These are phyloP conservation scores for Chondrostereum purpureum DNA, from an alignment of 1,284 basidiomycete species.

Conservation along the genomic window DNA sequence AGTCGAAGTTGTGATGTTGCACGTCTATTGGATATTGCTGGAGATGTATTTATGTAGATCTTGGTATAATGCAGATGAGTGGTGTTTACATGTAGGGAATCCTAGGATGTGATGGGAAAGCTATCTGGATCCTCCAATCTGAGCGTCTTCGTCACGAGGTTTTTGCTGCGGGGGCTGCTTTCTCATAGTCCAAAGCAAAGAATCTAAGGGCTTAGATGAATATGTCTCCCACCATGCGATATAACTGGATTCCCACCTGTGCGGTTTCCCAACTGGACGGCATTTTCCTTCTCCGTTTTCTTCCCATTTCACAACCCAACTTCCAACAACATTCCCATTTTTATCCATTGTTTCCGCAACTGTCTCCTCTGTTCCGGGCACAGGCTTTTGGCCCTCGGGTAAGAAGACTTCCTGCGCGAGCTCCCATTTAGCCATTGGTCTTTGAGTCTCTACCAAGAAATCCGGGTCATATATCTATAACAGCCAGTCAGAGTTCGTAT, in stretches of 20 bases:
- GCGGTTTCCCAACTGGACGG: constrained; percentile 42
- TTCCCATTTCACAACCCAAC: constrained; percentile 75
- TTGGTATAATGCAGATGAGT: no score
- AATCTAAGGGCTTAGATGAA: no score
- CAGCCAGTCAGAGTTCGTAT: neutral
- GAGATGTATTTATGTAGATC: no score
- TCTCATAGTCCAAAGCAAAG: no score
- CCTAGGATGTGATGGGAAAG: no score
- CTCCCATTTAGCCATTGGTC: constrained; percentile 80
- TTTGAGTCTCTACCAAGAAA: constrained; percentile 62
- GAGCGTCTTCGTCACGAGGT: no score
- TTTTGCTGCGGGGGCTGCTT: no score
- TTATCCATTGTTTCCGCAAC: constrained; percentile 67
- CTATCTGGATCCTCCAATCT: no score
- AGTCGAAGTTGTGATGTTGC: neutral
- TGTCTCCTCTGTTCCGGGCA: constrained; percentile 58
- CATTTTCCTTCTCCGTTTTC: constrained; percentile 57
- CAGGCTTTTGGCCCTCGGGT: constrained; percentile 27
- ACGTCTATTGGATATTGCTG: no score
- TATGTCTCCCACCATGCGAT: no score
- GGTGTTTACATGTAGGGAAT: no score
- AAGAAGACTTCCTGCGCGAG: constrained; percentile 53
- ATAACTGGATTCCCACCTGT: no score
- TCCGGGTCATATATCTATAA: constrained; percentile 70
- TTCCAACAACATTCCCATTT: constrained; percentile 59